phyloP scores from a whole-genome alignment of 495 filamentous ascomycete species.

The Darksidea phi region DNA sequence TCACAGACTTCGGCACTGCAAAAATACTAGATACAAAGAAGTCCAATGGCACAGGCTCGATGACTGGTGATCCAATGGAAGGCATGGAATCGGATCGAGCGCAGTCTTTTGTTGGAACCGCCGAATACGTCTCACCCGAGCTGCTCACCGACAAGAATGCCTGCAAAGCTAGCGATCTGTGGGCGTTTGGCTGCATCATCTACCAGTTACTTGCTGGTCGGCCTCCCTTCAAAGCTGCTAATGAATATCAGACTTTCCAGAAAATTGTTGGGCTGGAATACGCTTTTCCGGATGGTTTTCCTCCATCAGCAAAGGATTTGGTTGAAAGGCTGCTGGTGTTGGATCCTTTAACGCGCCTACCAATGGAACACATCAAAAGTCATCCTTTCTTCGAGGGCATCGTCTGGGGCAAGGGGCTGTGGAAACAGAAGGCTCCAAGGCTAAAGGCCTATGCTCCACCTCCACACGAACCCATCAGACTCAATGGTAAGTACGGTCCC shows the following conservation, averaged over 20 bases:
- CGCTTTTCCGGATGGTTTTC: constrained; percentile 89
- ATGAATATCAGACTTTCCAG: constrained; percentile 97
- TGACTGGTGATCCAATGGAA: constrained; percentile 51
- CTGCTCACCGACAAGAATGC: constrained; percentile 92
- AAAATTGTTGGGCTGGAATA: constrained; percentile 96
- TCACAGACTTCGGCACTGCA: constrained; percentile 98
- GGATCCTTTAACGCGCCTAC: constrained; percentile 82
- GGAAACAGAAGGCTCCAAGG: constrained; percentile 87
- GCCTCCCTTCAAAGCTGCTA: constrained; percentile 95
- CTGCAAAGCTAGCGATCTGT: constrained; percentile 96
- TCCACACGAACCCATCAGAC: constrained; percentile 75
- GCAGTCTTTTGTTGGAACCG: constrained; percentile 95
- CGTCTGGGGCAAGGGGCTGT: constrained; percentile 77
- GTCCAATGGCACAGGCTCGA: constrained; percentile 39
- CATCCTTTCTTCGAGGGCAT: constrained; percentile 97
- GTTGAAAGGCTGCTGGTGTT: constrained; percentile 90
- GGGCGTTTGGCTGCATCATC: constrained; percentile 99
- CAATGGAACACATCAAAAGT: constrained; percentile 94
- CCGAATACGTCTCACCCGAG: constrained; percentile 97
- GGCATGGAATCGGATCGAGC: constrained; percentile 69
- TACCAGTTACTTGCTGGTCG: constrained; percentile 92
- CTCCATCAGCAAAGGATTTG: constrained; percentile 80
- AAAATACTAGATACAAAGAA: constrained; percentile 76
- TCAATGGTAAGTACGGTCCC: constrained; percentile 59
- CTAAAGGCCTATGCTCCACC: constrained; percentile 84